Conservation (phyloP, 805 yeast genomes). For the Metschnikowia picachoensis region DNA sequence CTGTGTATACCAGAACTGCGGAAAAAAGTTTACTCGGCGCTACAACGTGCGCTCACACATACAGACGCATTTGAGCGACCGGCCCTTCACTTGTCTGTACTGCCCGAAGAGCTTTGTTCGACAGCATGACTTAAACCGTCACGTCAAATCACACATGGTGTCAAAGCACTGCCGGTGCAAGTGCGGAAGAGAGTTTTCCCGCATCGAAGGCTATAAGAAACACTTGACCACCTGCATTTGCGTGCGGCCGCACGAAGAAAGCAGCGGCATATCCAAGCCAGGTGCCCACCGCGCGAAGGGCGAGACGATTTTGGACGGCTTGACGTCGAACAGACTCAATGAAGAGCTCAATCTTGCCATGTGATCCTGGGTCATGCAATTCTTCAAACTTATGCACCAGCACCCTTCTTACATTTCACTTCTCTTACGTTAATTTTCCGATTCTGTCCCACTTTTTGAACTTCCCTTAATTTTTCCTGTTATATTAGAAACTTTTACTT, state of each 20-base stretch:
- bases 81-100: slow-evolving; percentile 79
- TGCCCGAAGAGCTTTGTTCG: slow-evolving; percentile 89
- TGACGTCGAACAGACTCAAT: slow-evolving; percentile 17
- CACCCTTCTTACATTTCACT: background rate
- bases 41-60: slow-evolving; percentile 94
- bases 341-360: slow-evolving; percentile 15
- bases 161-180: slow-evolving; percentile 67
- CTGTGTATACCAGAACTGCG: slow-evolving; percentile 76
- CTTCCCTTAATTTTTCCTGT: background rate
- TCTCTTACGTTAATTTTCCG: background rate
- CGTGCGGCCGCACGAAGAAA: slow-evolving; percentile 5
- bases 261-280: slow-evolving; percentile 11
- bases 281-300: slow-evolving; percentile 9
- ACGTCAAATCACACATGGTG: slow-evolving; percentile 78
- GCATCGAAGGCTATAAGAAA: slow-evolving; percentile 83
- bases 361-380: background rate
- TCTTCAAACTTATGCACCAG: background rate
- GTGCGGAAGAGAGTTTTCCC: slow-evolving; percentile 90
- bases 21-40: slow-evolving; percentile 78
- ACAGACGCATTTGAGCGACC: slow-evolving; percentile 91
- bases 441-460: background rate
- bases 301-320: slow-evolving; percentile 16
- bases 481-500: too few relatives aligned
- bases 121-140: slow-evolving; percentile 91
- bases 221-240: slow-evolving; percentile 51